These are phyloP conservation scores for Rubia tinctorum DNA, from an alignment of 305 asterid genomes.

Conservation along the genomic window DNA sequence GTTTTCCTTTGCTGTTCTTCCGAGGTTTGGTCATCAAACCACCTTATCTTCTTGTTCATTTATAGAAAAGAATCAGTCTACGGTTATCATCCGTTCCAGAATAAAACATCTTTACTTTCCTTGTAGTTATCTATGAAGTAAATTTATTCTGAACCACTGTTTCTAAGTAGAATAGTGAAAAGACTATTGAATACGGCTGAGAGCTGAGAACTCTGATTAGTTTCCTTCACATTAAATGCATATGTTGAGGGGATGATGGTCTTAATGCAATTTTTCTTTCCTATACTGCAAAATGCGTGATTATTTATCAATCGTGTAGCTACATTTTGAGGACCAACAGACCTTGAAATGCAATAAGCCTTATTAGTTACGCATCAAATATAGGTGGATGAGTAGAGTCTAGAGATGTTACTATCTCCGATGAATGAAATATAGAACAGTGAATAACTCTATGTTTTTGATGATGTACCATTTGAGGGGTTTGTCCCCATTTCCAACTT, in stretches of 20 bases:
- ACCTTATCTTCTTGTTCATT: background rate
- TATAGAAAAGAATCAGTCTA: background rate
- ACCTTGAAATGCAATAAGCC: background rate
- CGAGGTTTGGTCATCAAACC: background rate
- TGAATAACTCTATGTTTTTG: background rate
- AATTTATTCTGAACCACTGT: background rate
- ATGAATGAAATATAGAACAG: background rate
- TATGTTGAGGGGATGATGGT: background rate
- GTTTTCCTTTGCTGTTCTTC: background rate
- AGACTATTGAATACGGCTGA: background rate
- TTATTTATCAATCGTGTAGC: background rate
- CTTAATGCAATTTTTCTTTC: background rate
- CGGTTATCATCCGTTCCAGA: background rate
- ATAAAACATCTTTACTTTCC: background rate
- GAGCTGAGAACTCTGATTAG: background rate
- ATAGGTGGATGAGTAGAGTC: background rate
- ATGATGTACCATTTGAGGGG: constrained; percentile 19
- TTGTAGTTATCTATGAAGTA: background rate
- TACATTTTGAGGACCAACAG: background rate
- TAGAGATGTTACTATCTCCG: background rate
- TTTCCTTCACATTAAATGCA: too few relatives aligned
- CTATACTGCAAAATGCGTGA: background rate
- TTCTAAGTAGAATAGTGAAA: background rate
- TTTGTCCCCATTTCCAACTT: constrained; percentile 24
- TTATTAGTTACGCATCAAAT: background rate